Conservation (phyloP, 768 basidiomycete species). For the Rhizopogon roseolus region DNA sequence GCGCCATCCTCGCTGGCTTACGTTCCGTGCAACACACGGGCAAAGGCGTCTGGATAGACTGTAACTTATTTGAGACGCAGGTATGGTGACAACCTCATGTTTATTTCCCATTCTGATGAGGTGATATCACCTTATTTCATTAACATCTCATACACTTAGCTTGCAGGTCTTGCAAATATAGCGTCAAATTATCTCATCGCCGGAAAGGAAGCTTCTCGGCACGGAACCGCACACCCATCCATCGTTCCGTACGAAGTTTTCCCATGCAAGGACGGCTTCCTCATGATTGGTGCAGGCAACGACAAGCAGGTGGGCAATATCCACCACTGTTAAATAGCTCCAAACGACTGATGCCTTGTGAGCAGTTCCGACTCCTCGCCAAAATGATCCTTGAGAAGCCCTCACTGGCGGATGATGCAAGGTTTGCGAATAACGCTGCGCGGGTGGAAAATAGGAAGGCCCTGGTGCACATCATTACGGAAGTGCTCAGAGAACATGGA, state of each 20-base stretch:
- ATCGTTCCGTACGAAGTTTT: conserved; percentile 94
- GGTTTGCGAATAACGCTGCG: conserved; percentile 68
- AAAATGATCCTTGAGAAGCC: conserved; percentile 58
- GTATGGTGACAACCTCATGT: conserved; percentile 32
- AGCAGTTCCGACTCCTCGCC: conserved; percentile 67
- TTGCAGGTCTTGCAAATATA: conserved; percentile 88
- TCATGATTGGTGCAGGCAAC: conserved; percentile 95
- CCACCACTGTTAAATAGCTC: background rate
- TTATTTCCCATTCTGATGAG: background rate
- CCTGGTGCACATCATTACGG: conserved; percentile 64
- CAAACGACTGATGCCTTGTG: conserved; percentile 5
- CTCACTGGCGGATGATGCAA: conserved; percentile 52
- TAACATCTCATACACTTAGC: conserved; percentile 35
- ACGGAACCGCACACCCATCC: conserved; percentile 93
- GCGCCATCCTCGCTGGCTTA: conserved; percentile 88
- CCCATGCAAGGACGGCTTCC: conserved; percentile 77
- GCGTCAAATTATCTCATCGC: conserved; percentile 91
- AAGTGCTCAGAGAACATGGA: conserved; percentile 48
- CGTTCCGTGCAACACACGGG: conserved; percentile 81
- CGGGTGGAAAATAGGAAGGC: conserved; percentile 74
- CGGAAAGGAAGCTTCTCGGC: conserved; percentile 73
- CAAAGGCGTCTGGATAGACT: conserved; percentile 87
- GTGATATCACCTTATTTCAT: background rate
- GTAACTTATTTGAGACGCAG: conserved; percentile 89
- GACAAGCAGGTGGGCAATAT: conserved; percentile 61